phyloP scores from a whole-genome alignment of 441 rosid genomes.

The Melastoma candidum region DNA sequence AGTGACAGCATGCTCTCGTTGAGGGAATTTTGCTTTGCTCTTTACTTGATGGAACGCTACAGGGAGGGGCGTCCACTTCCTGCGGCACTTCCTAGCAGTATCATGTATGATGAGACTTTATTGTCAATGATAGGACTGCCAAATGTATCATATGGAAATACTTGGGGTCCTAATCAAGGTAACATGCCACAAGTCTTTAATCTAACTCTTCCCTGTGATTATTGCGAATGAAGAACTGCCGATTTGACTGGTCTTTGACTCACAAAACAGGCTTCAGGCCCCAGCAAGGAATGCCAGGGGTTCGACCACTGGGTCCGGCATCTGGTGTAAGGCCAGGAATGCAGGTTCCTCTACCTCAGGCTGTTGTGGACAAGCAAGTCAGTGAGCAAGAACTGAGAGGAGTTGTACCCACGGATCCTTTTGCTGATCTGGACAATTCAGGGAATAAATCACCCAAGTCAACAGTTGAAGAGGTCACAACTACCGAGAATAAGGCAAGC shows the following conservation, averaged over 20 bases:
- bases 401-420: slow-evolving; percentile 47
- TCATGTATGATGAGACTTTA: slow-evolving; percentile 75
- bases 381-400: slow-evolving; percentile 47
- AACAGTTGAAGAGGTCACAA: slow-evolving; percentile 31
- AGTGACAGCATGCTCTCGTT: slow-evolving; percentile 92
- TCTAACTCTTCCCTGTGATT: slow-evolving; percentile 5
- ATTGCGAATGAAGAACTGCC: slow-evolving; percentile 6
- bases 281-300: slow-evolving; percentile 52
- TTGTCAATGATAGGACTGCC: slow-evolving; percentile 78
- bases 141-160: slow-evolving; percentile 49
- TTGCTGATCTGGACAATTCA: slow-evolving; percentile 42
- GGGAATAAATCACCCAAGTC: slow-evolving; percentile 31
- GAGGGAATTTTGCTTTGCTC: slow-evolving; percentile 92
- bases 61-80: slow-evolving; percentile 94
- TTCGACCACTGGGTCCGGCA: slow-evolving; percentile 43
- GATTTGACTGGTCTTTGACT: slow-evolving; percentile 11
- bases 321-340: slow-evolving; percentile 67
- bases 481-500: slow-evolving; percentile 55
- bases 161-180: slow-evolving; percentile 76
- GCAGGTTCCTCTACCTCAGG: slow-evolving; percentile 35
- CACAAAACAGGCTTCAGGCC: slow-evolving; percentile 49
- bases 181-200: slow-evolving; percentile 15
- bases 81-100: slow-evolving; percentile 58
- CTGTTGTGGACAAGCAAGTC: slow-evolving; percentile 28
- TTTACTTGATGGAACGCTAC: slow-evolving; percentile 89